Conservation (phyloP, 306 rosid species). For the Cicer pinnatifidum region DNA sequence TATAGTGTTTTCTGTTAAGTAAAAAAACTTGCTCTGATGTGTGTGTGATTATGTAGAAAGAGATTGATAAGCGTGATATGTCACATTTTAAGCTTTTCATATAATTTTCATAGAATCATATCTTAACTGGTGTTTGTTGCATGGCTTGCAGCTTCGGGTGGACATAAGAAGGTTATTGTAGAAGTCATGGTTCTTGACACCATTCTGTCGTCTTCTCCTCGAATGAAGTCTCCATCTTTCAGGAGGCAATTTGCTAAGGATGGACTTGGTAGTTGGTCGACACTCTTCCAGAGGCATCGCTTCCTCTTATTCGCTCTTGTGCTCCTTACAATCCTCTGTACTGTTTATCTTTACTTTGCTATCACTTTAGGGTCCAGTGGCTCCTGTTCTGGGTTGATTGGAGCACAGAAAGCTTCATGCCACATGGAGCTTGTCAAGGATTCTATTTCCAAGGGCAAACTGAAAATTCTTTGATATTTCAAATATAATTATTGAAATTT, state of each 20-base stretch:
- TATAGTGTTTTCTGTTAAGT: conserved; percentile 13
- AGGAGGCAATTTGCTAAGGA: conserved; percentile 66
- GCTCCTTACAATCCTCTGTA: conserved; percentile 71
- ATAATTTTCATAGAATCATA: conserved; percentile 16
- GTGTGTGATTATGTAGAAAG: conserved; percentile 31
- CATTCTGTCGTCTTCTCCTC: conserved; percentile 79
- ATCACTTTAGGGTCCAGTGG: conserved; percentile 68
- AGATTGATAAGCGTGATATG: conserved; percentile 12
- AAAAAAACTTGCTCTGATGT: neutral
- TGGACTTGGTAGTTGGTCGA: conserved; percentile 79
- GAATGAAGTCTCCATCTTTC: conserved; percentile 65
- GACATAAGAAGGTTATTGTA: conserved; percentile 48
- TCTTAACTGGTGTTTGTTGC: conserved; percentile 37
- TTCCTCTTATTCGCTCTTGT: conserved; percentile 76
- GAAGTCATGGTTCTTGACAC: conserved; percentile 77
- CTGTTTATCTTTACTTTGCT: conserved; percentile 86
- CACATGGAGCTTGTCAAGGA: conserved; percentile 72
- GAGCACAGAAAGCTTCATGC: conserved; percentile 66
- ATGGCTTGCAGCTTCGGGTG: conserved; percentile 51
- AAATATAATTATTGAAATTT: conserved; percentile 7
- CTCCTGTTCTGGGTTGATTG: conserved; percentile 67
- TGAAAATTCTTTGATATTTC: conserved; percentile 68
- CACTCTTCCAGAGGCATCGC: conserved; percentile 77
- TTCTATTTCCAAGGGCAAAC: conserved; percentile 69
- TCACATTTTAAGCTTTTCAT: conserved; percentile 13